Percentiles rank a stretch among this genome's conserved stretches.
phyloP scores from a whole-genome alignment of 2,329 filamentous ascomycete genomes.

The Nigrospora osmanthi region DNA sequence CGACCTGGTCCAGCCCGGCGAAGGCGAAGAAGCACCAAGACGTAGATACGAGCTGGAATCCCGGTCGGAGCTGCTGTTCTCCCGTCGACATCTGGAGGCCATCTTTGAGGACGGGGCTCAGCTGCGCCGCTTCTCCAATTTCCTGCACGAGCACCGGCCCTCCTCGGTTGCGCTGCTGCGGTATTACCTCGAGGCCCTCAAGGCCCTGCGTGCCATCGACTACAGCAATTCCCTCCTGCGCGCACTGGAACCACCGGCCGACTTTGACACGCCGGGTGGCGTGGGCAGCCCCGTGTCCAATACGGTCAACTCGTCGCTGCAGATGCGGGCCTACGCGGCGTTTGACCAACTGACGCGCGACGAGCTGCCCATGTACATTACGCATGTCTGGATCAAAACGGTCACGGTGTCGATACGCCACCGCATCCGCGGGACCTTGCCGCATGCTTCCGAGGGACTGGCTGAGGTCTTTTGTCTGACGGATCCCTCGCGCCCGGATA shows the following conservation, averaged over 20 bases:
- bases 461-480: slow-evolving; percentile 73
- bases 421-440: slow-evolving; percentile 59
- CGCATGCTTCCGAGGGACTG: slow-evolving; percentile 62
- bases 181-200: slow-evolving; percentile 65
- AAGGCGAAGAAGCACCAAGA: slow-evolving; percentile 11
- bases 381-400: slow-evolving; percentile 58
- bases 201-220: slow-evolving; percentile 60
- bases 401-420: slow-evolving; percentile 61
- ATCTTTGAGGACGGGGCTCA: slow-evolving; percentile 59
- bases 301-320: slow-evolving; percentile 51
- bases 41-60: slow-evolving; percentile 48
- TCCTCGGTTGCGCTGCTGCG: slow-evolving; percentile 57
- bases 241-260: slow-evolving; percentile 38
- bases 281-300: slow-evolving; percentile 38
- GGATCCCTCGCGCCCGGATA: slow-evolving; percentile 64
- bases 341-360: slow-evolving; percentile 59
- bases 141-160: slow-evolving; percentile 51
- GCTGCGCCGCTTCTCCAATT: slow-evolving; percentile 58
- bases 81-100: slow-evolving; percentile 51
- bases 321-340: slow-evolving; percentile 54
- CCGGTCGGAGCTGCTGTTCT: slow-evolving; percentile 58
- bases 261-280: slow-evolving; percentile 45
- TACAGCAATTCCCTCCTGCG: slow-evolving; percentile 63
- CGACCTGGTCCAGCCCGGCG: slow-evolving; percentile 33
- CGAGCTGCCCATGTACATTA: slow-evolving; percentile 65